Base-by-base conservation (phyloP, 75 land plant species). In the Cryptomeria japonica region DNA sequence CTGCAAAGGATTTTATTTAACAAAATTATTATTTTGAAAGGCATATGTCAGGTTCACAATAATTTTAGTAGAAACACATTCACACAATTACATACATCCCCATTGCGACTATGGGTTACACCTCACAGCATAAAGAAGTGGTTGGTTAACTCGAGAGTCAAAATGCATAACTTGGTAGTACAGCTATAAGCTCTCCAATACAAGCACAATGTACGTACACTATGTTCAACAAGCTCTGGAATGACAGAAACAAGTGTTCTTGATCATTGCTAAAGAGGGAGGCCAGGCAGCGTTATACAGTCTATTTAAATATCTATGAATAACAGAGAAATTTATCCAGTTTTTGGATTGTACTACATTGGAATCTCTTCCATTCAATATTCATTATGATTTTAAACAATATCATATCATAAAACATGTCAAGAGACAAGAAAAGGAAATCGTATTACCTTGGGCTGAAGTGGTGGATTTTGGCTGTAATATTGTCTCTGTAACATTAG, bases 401-500 rank as follows among this genome's bases (percentile, higher is more conserved):
- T 25, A 64, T 64, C 31, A 28, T 64, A 4, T 7, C 70, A 64
- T 64, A n/a, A 64, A 64, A 64, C 8, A 64, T 64, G 70, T 38
- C 44, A 79, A 8, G 10, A n/a, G n/a, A 51, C 9, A 15, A 42
- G 31, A 28, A 44, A 42, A 82, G 16, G n/a, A 80, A 22, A 46
- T 80, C 2, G 47, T 8, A 41, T 82, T 82, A 82, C 84, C 84
- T 82, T 44, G 51, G 7, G 46, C 84, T 44, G 5, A 31, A 72
- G 31, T 75, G 77, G 11, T 46, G 1, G n/a, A 82, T 82, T 46
- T 46, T 46, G 34, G 16, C n/a, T 12, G 53, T 46, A n/a, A 46
- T 82, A 49, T 13, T 46, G 84, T 82, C 34, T 46, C 51, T 87
- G 93, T 85, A 42, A 41, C 76, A 86, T 89, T 91, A 83, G 91